Evolutionary conservation across 2,329 filamentous ascomycete genomes (phyloP).

Genomic region (Verticillium tricorpus): DNA sequence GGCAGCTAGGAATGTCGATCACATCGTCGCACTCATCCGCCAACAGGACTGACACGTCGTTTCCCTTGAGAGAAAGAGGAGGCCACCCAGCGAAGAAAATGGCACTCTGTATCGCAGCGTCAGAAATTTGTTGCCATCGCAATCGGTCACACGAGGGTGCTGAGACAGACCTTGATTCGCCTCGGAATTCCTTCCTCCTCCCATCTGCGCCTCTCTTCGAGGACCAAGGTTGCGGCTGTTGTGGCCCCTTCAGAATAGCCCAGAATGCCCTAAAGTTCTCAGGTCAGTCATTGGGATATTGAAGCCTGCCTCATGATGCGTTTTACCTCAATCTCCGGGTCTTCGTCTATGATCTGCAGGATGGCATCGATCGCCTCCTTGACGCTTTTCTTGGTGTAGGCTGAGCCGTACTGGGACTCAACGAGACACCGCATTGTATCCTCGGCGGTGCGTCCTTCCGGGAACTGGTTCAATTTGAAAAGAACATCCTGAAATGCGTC

Average conservation of each 20-base stretch:
- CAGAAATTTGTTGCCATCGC: neutral
- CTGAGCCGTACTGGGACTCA: neutral
- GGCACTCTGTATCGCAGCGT: conserved; percentile 29
- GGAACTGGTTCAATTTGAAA: conserved; percentile 4
- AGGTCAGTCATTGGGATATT: neutral
- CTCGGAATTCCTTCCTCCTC: conserved; percentile 24
- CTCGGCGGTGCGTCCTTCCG: conserved; percentile 6
- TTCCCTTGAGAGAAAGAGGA: conserved; percentile 25
- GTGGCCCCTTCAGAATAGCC: conserved; percentile 10
- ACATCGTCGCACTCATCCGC: conserved; percentile 32
- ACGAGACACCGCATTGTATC: conserved; percentile 7
- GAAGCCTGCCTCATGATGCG: too few relatives aligned
- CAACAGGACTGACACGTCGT: conserved; percentile 22
- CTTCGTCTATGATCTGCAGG: conserved; percentile 6
- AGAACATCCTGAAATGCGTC: conserved; percentile 1
- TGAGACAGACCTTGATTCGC: conserved; percentile 26
- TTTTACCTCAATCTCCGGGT: conserved; percentile 12
- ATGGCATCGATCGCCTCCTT: conserved; percentile 3
- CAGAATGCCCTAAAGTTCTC: neutral
- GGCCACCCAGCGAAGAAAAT: conserved; percentile 44
- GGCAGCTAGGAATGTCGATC: conserved; percentile 34
- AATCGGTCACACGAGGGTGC: neutral
- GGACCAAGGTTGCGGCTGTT: neutral
- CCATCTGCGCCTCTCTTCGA: conserved; percentile 3
- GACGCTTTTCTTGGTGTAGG: neutral